Evolutionary conservation across 176 grass and related monocot genomes (phyloP), one percentile per base, ranked within the genome.

Genomic region (Triticum turgidum): DNA sequence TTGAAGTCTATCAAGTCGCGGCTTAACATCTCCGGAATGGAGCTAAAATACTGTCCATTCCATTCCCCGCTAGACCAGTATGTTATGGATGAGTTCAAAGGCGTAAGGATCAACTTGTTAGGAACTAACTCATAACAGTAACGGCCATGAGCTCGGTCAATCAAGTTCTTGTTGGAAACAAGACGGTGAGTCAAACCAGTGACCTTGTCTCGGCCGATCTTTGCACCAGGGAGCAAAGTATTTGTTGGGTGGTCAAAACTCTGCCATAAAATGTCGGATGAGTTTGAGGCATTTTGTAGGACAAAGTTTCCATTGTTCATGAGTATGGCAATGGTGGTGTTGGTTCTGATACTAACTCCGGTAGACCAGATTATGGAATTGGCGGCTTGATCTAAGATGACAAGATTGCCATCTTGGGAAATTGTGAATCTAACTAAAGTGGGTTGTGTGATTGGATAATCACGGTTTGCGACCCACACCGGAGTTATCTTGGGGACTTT

Each of bases 181-280:
- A 94, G 78, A 15, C 64, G 47, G 12, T 73, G 83, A 17, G 77
- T 88, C 47, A 91, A 49, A 1, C 82, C 73, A 7, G 79, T 88
- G 32, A 52, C 74, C 41, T 88, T 85, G 58, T 92, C 68, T 41
- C 81, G 21, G 24, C 84, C 91, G 30, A 92, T 44, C 79, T 83
- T 88, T 80, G 80, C 84, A 3, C 86, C 92, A 0, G 86, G 37
- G 17, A 91, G 38, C 17, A 78, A 49, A 17, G 78, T 89, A 59
- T 91, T 51, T 4, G 89, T 83, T 11, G 86, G 92, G 56, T 90
- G 64, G 65, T 85, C 88, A 44, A 89, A 89, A 69, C 88, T 89
- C 20, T 85, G 82, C 83, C 88, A 89, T 18, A 74, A 38, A 3
- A 77, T 69, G 13, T 58, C 10, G 11, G 52, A 68, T 11, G 80